These are phyloP conservation scores for Hyaloscypha variabilis DNA, from an alignment of 495 filamentous ascomycete species.

Conservation along the genomic window DNA sequence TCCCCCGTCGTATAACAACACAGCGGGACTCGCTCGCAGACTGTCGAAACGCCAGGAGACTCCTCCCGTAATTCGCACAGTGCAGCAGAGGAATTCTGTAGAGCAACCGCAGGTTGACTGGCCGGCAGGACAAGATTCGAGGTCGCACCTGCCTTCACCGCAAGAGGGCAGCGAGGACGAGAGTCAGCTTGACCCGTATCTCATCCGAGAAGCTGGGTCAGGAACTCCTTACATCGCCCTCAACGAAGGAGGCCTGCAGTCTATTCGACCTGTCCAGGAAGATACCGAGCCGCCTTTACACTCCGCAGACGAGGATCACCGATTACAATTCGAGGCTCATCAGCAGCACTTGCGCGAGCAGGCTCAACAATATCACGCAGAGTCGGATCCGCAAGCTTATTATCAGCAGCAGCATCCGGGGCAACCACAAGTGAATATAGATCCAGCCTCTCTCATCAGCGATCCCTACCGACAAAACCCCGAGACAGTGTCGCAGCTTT, in stretches of 20 bases:
- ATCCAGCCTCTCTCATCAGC: constrained; percentile 33
- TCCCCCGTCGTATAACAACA: constrained; percentile 40
- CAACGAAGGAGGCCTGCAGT: constrained; percentile 35
- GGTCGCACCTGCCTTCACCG: constrained; percentile 33
- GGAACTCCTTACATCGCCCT: constrained; percentile 1
- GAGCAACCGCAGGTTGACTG: constrained; percentile 42
- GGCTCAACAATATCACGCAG: constrained; percentile 21
- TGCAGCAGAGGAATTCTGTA: constrained; percentile 40
- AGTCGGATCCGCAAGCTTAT: constrained; percentile 21
- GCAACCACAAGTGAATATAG: constrained; percentile 33
- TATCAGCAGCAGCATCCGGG: constrained; percentile 26
- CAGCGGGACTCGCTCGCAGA: constrained; percentile 43
- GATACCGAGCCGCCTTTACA: constrained; percentile 13
- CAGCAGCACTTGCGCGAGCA: constrained; percentile 26
- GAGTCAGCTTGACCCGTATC: constrained; percentile 32
- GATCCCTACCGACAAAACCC: constrained; percentile 47
- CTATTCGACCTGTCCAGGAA: constrained; percentile 26
- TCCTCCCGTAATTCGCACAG: constrained; percentile 37
- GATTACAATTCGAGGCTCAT: constrained; percentile 20
- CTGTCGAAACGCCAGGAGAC: constrained; percentile 52
- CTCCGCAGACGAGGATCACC: constrained; percentile 25
- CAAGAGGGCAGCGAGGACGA: constrained; percentile 34
- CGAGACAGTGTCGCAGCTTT: constrained; percentile 60
- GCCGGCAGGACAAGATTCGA: constrained; percentile 30
- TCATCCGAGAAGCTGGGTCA: constrained; percentile 11